Percentiles rank a stretch among this genome's conserved stretches.
These are phyloP conservation scores for Silene conica DNA, from an alignment of 148 eudicot species.

Conservation along the genomic window DNA sequence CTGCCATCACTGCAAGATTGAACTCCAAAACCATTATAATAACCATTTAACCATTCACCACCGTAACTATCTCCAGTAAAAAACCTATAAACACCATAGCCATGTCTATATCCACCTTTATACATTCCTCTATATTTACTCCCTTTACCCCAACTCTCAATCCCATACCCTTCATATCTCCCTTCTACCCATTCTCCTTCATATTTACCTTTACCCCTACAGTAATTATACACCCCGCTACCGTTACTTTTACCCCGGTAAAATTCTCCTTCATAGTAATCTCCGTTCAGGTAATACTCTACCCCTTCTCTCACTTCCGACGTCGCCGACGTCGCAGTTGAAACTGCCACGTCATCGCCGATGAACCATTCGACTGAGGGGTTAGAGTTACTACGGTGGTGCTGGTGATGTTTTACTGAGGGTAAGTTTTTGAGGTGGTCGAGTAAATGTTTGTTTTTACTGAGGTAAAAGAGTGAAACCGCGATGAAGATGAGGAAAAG, in stretches of 20 bases:
- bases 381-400: constrained; percentile 26
- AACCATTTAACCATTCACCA: constrained; percentile 87
- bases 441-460: constrained; percentile 37
- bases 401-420: constrained; percentile 7
- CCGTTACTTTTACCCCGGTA: constrained; percentile 79
- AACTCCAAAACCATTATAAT: constrained; percentile 71
- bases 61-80: constrained; percentile 72
- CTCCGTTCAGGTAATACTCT: constrained; percentile 76
- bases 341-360: constrained; percentile 29
- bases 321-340: too few relatives aligned
- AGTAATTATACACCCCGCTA: constrained; percentile 74
- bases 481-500: constrained; percentile 52
- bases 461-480: constrained; percentile 41
- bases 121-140: constrained; percentile 80
- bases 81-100: constrained; percentile 72
- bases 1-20: constrained; percentile 90
- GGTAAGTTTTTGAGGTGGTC: constrained; percentile 8
- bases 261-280: constrained; percentile 84
- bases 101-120: constrained; percentile 67
- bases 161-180: constrained; percentile 78
- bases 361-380: constrained; percentile 71
- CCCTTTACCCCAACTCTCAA: constrained; percentile 88
- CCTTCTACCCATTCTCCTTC: constrained; percentile 98
- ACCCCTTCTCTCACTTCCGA: constrained; percentile 47
- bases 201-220: constrained; percentile 57